A percentile compares a stretch with the other conserved stretches of the same genome.
These are phyloP conservation scores for Apiospora hydei DNA, from an alignment of 2,329 filamentous ascomycete genomes.

Conservation along the genomic window DNA sequence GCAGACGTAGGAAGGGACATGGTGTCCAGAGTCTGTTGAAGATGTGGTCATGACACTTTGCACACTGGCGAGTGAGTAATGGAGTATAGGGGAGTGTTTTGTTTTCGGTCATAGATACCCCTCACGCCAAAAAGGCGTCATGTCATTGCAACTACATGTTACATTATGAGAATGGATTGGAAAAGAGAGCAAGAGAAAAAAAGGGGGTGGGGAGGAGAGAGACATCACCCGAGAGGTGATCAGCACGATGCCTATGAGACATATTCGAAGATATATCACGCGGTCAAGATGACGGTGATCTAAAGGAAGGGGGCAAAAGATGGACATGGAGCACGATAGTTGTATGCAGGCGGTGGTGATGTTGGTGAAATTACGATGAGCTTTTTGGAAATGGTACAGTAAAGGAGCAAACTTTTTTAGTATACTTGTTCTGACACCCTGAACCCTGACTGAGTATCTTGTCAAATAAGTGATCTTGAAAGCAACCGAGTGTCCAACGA, in stretches of 20 bases:
- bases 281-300: background rate
- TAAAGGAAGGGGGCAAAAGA: background rate
- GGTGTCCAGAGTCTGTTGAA: background rate
- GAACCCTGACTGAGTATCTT: background rate
- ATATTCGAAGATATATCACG: background rate
- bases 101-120: constrained; percentile 14
- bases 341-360: background rate
- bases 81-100: constrained; percentile 16
- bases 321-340: background rate
- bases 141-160: background rate
- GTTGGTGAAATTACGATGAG: constrained; percentile 1
- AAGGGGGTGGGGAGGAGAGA: background rate
- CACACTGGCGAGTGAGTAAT: background rate
- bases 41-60: background rate
- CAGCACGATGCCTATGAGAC: background rate
- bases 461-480: background rate
- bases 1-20: background rate
- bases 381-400: background rate
- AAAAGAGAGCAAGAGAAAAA: background rate
- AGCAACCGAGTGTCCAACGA: background rate
- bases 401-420: background rate
- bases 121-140: background rate
- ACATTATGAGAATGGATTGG: background rate
- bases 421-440: background rate
- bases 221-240: background rate